Evolutionary conservation across 306 rosid genomes (phyloP), one percentile per base, ranked within the genome.

Genomic region (Alnus glutinosa): DNA sequence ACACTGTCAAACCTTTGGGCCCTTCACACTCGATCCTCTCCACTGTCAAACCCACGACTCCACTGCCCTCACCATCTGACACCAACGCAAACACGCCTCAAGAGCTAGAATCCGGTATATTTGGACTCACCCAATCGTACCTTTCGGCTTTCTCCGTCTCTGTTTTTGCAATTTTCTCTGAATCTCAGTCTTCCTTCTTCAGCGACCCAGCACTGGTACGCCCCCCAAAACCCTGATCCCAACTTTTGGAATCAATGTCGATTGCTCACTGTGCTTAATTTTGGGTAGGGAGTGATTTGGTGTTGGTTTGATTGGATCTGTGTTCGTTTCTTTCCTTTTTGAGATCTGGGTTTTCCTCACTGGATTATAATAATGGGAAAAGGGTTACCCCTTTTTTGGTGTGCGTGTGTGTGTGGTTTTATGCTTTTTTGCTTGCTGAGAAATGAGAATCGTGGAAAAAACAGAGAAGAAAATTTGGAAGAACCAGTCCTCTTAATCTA

Each of bases 161-260:
- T 78, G 75, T 87, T 83, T 76, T 83, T 81, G 78, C 83, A 58
- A 57, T 63, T 79, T 79, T 84, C 66, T 82, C 82, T 81, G 78
- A 88, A 89, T 90, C 90, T 82, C 89, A 78, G 77, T 77, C 85
- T 78, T 58, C 32, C n/a, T 8, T 9, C 51, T 18, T 54, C 76
- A 74, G 69, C 82, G 49, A 68, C 77, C 78, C 84, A n/a, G 36
- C 73, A 80, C 76, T 34, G 85, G 85, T 84, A 74, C 52, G 83
- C 74, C 76, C 66, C 76, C 81, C 74, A 86, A 94, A 91, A 83
- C 94, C 94, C 95, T 85, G 85, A 75, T 76, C 71, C 75, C 70
- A 77, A 50, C 62, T 75, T 64, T 13, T 67, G 49, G 67, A 50
- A 28, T 75, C 70, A 77, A 64, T 78, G 57, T 13, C 48, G 39